phyloP scores from a whole-genome alignment of 2,329 filamentous ascomycete species.

The Fusarium acutatum region DNA sequence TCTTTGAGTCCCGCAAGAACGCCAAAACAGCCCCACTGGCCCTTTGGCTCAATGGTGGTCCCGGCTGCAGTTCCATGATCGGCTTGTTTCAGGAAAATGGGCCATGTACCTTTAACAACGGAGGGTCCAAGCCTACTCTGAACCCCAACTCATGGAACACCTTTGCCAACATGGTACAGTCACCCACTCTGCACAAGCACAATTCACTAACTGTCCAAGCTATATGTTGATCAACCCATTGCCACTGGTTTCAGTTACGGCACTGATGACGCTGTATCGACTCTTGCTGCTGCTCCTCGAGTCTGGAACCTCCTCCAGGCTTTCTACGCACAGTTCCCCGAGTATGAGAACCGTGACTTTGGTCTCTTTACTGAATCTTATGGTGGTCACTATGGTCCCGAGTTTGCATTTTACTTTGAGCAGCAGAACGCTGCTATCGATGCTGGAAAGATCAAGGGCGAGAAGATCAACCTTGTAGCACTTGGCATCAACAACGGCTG shows the following conservation, averaged over 20 bases:
- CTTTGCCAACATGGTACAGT: conserved; percentile 61
- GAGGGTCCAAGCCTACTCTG: conserved; percentile 43
- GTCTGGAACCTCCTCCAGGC: conserved; percentile 66
- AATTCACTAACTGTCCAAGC: conserved; percentile 33
- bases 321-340: conserved; percentile 70
- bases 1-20: conserved; percentile 56
- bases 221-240: conserved; percentile 73
- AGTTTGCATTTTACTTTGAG: conserved; percentile 63
- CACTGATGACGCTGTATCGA: conserved; percentile 36
- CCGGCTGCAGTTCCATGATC: conserved; percentile 45
- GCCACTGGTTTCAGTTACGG: conserved; percentile 42
- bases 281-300: conserved; percentile 41
- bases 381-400: conserved; percentile 66
- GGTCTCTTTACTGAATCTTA: conserved; percentile 64
- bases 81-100: conserved; percentile 74
- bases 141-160: conserved; percentile 72
- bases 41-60: conserved; percentile 61
- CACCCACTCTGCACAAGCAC: rapidly evolving
- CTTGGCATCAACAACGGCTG: conserved; percentile 66
- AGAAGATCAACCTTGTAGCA: conserved; percentile 57
- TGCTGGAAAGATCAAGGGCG: conserved; percentile 50
- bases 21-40: conserved; percentile 54
- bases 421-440: conserved; percentile 63
- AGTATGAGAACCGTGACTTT: conserved; percentile 66
- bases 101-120: conserved; percentile 72